phyloP scores from a whole-genome alignment of 2,329 filamentous ascomycete genomes.

The Penicillium sp. region DNA sequence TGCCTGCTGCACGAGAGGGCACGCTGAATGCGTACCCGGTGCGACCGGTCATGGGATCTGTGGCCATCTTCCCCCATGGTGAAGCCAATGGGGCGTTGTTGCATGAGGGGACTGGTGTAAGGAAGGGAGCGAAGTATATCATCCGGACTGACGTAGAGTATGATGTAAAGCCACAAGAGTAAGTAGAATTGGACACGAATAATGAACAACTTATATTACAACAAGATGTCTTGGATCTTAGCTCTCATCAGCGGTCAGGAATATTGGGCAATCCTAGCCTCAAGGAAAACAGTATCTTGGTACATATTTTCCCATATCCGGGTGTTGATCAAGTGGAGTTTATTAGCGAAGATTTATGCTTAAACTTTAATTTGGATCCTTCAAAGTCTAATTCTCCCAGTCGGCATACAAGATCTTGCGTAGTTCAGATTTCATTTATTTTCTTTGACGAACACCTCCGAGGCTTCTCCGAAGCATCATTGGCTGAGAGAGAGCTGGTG shows the following conservation, averaged over 20 bases:
- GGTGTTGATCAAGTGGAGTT: no score
- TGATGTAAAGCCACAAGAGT: conserved; percentile 49
- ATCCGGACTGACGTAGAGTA: conserved; percentile 72
- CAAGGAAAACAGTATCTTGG: no score
- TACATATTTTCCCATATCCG: no score
- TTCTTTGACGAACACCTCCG: no score
- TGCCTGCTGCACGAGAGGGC: conserved; percentile 64
- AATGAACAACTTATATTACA: background rate
- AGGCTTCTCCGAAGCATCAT: no score
- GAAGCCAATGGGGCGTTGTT: conserved; percentile 64
- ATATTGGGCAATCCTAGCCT: no score
- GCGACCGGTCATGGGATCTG: conserved; percentile 66
- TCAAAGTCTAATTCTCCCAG: no score
- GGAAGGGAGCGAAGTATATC: conserved; percentile 66
- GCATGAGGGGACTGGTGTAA: conserved; percentile 70
- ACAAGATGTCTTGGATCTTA: background rate
- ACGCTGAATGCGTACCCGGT: conserved; percentile 68
- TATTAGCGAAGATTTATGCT: no score
- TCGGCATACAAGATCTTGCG: no score
- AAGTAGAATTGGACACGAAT: conserved; percentile 2
- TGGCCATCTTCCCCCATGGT: conserved; percentile 69
- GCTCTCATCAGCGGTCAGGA: background rate
- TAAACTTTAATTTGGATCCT: no score
- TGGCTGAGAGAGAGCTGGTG: no score
- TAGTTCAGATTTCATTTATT: no score